phyloP scores from a whole-genome alignment of 2,329 filamentous ascomycete genomes.

The Aurifilum marmelostoma region DNA sequence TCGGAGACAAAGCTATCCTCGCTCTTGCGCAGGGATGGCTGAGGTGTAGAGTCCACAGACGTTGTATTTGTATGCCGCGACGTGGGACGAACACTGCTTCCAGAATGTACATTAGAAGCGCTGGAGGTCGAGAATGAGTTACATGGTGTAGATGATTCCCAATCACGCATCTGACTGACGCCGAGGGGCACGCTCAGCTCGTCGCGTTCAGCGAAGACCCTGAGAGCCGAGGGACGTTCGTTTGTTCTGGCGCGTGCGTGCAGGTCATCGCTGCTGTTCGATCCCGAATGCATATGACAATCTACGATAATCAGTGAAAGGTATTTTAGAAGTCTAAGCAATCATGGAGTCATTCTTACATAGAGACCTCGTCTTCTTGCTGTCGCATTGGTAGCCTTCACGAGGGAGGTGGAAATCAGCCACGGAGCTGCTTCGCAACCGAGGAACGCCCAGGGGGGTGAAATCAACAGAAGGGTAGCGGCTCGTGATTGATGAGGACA shows the following conservation, averaged over 20 bases:
- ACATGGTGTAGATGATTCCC: conserved; percentile 48
- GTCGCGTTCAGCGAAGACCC: conserved; percentile 40
- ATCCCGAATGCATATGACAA: conserved; percentile 16
- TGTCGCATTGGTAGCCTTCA: neutral
- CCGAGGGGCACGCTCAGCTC: conserved; percentile 41
- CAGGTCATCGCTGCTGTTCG: conserved; percentile 27
- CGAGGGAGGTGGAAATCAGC: neutral
- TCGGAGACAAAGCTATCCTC: conserved; percentile 27
- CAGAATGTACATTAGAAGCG: conserved; percentile 41
- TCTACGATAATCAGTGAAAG: conserved; percentile 7
- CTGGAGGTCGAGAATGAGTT: conserved; percentile 44
- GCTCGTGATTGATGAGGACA: conserved; percentile 21
- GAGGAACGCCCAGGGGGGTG: conserved; percentile 21
- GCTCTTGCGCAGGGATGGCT: conserved; percentile 19
- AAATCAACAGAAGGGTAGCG: conserved; percentile 22
- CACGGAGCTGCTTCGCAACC: neutral
- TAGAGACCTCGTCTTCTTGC: conserved; percentile 15
- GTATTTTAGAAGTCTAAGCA: neutral
- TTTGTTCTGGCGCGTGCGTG: conserved; percentile 33
- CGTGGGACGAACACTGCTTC: conserved; percentile 37
- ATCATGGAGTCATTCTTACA: neutral
- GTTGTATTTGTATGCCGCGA: conserved; percentile 51
- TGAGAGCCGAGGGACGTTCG: conserved; percentile 33
- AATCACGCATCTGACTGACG: conserved; percentile 44
- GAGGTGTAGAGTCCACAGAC: conserved; percentile 44